A percentile compares a stretch with the other conserved stretches of the same genome.
These are phyloP conservation scores for Cladobotryum protrusum DNA, from an alignment of 2,329 filamentous ascomycete genomes.

Conservation along the genomic window DNA sequence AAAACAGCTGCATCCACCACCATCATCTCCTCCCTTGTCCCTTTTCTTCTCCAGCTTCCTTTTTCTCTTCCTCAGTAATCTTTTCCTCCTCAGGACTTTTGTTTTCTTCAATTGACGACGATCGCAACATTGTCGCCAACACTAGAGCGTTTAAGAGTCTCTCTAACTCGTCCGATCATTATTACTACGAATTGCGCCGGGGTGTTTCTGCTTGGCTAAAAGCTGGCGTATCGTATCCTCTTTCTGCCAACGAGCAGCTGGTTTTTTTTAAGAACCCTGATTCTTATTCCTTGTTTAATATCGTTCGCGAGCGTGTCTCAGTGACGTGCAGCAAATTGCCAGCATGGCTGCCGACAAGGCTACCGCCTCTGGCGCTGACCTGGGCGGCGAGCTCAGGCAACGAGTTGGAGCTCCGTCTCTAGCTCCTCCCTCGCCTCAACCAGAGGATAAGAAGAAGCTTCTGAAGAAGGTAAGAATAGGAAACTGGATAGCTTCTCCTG, in stretches of 20 bases:
- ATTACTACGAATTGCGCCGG: conserved; percentile 17
- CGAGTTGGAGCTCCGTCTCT: conserved; percentile 40
- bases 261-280: not conserved
- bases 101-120: conserved; percentile 22
- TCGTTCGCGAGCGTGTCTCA: conserved; percentile 2
- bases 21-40: conserved; percentile 13
- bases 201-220: conserved; percentile 1
- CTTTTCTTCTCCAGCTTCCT: conserved; percentile 16
- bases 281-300: conserved; percentile 5
- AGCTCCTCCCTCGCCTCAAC: conserved; percentile 34
- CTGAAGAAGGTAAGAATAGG: conserved; percentile 44
- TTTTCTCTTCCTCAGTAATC: conserved; percentile 18
- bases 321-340: conserved; percentile 7
- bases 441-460: conserved; percentile 55
- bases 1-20: no score
- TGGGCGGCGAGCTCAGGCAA: conserved; percentile 50
- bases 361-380: conserved; percentile 55
- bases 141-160: conserved; percentile 22
- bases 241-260: conserved; percentile 6
- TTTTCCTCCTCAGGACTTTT: conserved; percentile 17
- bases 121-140: conserved; percentile 16
- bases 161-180: conserved; percentile 32
- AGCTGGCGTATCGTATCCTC: conserved; percentile 14
- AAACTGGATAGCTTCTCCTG: not conserved
- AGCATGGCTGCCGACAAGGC: conserved; percentile 50